Evolutionary conservation across 257 asterid genomes (phyloP).

Genomic region (Plantago major): DNA sequence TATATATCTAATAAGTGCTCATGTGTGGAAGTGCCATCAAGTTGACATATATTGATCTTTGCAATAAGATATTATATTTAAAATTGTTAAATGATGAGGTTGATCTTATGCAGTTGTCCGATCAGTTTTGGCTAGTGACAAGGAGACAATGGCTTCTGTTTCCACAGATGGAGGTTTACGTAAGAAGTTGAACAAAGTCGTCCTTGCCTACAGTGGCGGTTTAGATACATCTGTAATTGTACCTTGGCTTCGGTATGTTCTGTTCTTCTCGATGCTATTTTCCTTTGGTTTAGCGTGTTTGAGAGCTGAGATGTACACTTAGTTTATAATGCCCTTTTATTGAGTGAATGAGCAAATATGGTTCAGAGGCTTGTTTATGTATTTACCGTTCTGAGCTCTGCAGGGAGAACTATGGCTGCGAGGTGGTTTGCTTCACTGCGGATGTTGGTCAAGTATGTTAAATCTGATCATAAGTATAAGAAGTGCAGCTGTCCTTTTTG

Average conservation of each 20-base stretch:
- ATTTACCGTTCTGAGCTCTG: constrained; percentile 18
- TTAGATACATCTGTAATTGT: constrained; percentile 96
- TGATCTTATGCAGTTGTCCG: constrained; percentile 46
- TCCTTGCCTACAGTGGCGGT: constrained; percentile 95
- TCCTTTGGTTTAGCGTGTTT: neutral
- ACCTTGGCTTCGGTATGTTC: constrained; percentile 86
- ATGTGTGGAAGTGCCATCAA: neutral
- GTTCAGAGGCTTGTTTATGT: constrained; percentile 5
- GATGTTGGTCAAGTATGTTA: constrained; percentile 93
- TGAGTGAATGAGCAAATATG: no score
- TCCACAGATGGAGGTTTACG: constrained; percentile 36
- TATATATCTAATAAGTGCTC: neutral
- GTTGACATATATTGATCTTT: neutral
- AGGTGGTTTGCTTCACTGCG: constrained; percentile 95
- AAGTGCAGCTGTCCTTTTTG: neutral
- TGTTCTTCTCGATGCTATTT: neutral
- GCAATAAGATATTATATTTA: neutral
- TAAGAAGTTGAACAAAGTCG: constrained; percentile 83
- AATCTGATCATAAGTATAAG: constrained; percentile 10
- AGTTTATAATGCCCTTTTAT: neutral
- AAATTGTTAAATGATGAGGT: neutral
- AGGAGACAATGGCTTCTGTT: constrained; percentile 39
- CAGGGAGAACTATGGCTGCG: constrained; percentile 94
- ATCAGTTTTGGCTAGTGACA: constrained; percentile 63
- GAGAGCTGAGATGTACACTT: neutral